Conservation (phyloP, 768 basidiomycete species). For the Amylocystis lapponica region DNA sequence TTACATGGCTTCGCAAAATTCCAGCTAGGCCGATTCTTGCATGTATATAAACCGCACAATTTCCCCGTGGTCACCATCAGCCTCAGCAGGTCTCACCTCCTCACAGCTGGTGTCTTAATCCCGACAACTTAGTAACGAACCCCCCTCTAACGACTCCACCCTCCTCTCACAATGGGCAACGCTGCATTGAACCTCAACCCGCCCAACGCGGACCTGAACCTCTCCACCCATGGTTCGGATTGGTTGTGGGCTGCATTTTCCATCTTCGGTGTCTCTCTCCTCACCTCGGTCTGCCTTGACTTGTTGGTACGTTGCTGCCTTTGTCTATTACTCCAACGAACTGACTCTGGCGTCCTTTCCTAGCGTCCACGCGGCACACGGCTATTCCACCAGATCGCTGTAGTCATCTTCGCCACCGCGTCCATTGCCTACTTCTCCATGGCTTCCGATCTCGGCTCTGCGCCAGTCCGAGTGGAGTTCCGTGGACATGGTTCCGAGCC, state of each 20-base stretch:
- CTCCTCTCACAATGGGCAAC: conserved; percentile 12
- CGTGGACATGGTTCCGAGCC: conserved; percentile 17
- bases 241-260: conserved; percentile 54
- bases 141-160: background rate
- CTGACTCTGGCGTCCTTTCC: too few relatives aligned
- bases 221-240: conserved; percentile 41
- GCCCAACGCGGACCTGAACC: conserved; percentile 30
- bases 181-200: conserved; percentile 30
- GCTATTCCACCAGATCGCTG: conserved; percentile 40
- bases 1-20: too few relatives aligned
- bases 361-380: conserved; percentile 32
- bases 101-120: too few relatives aligned
- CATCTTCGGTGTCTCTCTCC: conserved; percentile 38
- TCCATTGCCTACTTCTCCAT: conserved; percentile 41
- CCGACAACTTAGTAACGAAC: too few relatives aligned
- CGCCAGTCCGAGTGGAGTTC: conserved; percentile 35
- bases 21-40: too few relatives aligned
- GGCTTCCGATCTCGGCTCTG: conserved; percentile 44
- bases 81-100: too few relatives aligned
- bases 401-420: conserved; percentile 38
- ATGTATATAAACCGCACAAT: too few relatives aligned
- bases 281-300: conserved; percentile 32
- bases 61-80: too few relatives aligned
- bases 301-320: conserved; percentile 23
- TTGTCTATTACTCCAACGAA: too few relatives aligned